Conservation (phyloP, 2,329 filamentous ascomycete genomes). For the Fusarium agapanthi region DNA sequence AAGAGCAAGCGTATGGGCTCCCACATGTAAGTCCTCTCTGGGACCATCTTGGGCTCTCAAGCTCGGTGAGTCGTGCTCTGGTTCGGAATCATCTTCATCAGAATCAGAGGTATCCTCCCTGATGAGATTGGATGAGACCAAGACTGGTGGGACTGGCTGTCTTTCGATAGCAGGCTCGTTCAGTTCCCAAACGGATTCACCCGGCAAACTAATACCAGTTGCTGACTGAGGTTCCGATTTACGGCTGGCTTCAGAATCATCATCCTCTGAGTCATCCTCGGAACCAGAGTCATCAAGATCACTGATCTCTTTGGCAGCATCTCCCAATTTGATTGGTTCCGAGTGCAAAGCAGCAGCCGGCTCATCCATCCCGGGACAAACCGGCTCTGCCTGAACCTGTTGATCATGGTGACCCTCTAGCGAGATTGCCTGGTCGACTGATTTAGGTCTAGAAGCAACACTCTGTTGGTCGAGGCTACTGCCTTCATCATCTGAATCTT, state of each 20-base stretch:
- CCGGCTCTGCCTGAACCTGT: neutral
- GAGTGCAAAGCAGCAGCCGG: neutral
- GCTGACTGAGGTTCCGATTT: neutral
- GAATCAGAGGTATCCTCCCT: neutral
- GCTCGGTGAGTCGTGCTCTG: constrained; percentile 7
- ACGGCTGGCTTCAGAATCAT: neutral
- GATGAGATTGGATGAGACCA: neutral
- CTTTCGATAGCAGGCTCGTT: neutral
- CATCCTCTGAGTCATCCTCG: constrained; percentile 9
- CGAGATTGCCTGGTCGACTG: neutral
- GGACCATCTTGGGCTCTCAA: neutral
- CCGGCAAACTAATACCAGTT: neutral
- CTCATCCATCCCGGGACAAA: neutral
- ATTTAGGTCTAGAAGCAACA: neutral
- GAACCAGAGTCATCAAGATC: neutral
- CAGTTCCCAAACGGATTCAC: neutral
- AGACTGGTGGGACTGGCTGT: neutral
- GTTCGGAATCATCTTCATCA: neutral
- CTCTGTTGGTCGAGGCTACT: neutral
- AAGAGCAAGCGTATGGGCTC: neutral
- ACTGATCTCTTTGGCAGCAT: neutral
- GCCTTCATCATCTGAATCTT: neutral
- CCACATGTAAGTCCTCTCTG: neutral
- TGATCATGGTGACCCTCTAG: neutral
- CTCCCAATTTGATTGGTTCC: neutral